phyloP scores from a whole-genome alignment of 2,329 filamentous ascomycete species.

The Phyllosticta paracitricarpa region DNA sequence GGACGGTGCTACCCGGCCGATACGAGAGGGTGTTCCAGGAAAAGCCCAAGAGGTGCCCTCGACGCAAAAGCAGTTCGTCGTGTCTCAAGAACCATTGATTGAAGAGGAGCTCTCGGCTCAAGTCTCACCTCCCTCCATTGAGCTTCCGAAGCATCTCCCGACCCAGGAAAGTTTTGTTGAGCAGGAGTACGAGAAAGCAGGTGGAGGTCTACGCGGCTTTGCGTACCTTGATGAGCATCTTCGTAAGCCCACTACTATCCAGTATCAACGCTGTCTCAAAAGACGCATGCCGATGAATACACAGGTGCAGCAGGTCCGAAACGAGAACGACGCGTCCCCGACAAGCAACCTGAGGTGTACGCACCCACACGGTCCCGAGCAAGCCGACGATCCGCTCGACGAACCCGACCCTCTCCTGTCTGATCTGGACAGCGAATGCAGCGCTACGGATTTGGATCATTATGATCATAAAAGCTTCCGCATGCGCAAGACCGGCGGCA shows the following conservation, averaged over 20 bases:
- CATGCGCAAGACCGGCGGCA: background rate
- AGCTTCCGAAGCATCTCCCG: background rate
- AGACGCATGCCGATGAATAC: background rate
- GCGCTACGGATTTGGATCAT: background rate
- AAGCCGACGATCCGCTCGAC: constrained; percentile 4
- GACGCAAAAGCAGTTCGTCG: background rate
- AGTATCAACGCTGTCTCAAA: background rate
- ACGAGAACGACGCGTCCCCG: background rate
- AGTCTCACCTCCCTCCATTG: background rate
- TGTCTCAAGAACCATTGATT: background rate
- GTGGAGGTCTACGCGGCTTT: background rate
- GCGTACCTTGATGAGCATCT: background rate
- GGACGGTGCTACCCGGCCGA: constrained; percentile 14
- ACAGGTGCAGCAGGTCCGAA: background rate
- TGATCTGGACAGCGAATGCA: background rate
- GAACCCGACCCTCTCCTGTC: background rate
- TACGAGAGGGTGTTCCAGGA: background rate
- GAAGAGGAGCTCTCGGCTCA: background rate
- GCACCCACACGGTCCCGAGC: constrained; percentile 7
- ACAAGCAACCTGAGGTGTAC: background rate
- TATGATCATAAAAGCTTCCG: constrained; percentile 4
- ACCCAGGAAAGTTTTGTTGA: background rate
- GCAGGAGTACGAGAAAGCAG: background rate
- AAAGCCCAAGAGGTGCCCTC: background rate
- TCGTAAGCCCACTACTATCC: background rate